Evolutionary conservation across 352 stramenopile species (phyloP).

Genomic region (Phytopythium kandeliae): DNA sequence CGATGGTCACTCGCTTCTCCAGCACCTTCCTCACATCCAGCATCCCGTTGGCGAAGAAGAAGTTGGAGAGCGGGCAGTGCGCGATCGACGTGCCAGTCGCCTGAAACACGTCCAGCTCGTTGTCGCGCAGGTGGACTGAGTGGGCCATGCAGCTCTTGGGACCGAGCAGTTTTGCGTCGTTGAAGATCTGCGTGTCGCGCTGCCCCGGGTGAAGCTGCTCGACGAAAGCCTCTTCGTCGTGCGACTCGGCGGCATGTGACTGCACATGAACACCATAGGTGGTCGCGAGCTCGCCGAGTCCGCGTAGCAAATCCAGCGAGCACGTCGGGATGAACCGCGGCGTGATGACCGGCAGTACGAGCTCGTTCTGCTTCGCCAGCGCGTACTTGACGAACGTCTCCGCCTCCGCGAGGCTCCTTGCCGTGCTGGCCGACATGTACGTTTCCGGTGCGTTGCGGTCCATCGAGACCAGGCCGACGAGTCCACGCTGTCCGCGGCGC

Average conservation of each 20-base stretch:
- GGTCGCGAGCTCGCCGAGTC: slow-evolving; percentile 60
- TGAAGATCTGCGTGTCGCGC: slow-evolving; percentile 72
- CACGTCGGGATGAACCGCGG: slow-evolving; percentile 90
- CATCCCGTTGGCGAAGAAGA: slow-evolving; percentile 81
- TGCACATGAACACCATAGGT: slow-evolving; percentile 75
- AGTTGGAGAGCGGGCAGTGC: slow-evolving; percentile 90
- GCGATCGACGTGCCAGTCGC: slow-evolving; percentile 59
- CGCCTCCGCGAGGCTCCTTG: slow-evolving; percentile 54
- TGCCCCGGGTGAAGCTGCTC: slow-evolving; percentile 51
- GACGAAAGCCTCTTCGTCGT: slow-evolving; percentile 82
- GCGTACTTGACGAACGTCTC: slow-evolving; percentile 72
- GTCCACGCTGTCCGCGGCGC: slow-evolving; percentile 62
- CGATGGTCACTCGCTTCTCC: slow-evolving; percentile 33
- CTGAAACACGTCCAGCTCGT: slow-evolving; percentile 57
- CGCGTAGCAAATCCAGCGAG: slow-evolving; percentile 63
- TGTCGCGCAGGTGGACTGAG: slow-evolving; percentile 60
- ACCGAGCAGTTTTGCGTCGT: slow-evolving; percentile 56
- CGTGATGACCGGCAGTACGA: slow-evolving; percentile 80
- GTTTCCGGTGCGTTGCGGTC: slow-evolving; percentile 75
- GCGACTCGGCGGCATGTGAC: slow-evolving; percentile 83
- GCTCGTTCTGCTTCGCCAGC: slow-evolving; percentile 25
- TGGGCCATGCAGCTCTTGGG: slow-evolving; percentile 83
- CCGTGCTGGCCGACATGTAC: slow-evolving; percentile 65
- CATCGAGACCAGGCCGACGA: slow-evolving; percentile 91
- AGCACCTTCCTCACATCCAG: slow-evolving; percentile 56